Evolutionary conservation across 352 stramenopile species (phyloP), one percentile per base, ranked within the genome.

Genomic region (Phytophthora multivora): DNA sequence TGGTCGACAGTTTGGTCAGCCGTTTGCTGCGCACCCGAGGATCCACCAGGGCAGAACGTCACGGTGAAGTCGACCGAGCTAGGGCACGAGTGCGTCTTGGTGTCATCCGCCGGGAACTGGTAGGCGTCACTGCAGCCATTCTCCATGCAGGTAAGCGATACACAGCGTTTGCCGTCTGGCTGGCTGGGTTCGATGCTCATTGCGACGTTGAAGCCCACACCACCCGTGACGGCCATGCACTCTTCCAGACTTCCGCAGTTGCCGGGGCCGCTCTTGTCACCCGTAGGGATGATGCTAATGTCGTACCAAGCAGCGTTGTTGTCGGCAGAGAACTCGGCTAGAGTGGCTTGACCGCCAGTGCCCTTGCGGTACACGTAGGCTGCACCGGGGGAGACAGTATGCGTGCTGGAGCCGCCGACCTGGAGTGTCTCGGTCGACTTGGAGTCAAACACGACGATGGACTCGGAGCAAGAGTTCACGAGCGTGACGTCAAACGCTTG

Each of bases 281-380:
- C 73, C 5, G 83, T 90, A 9, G 83, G 83, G 69, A 92, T 90
- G 58, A 88, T 92, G 39, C 77, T 89, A 68, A 92, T 90, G 49
- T 90, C 83, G 64, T 77, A 92, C 80, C 83, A 92, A 13, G 72
- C 65, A 31, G 59, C 67, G 28, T 70, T 73, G 38, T 69, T 72
- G 43, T 86, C 77, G 3, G 66, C 73, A 15, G 83, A 90, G 48
- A 92, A 92, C 60, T 91, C 83, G 28, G 80, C 80, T 39, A 90
- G 48, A 1, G 80, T 90, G 0, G 80, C 80, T 43, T 90, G 80
- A 8, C 63, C 66, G 23, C 60, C 68, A 5, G 47, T 75, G 46
- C 63, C 64, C 69, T 81, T 72, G 66, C 80, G 80, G 66, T 78
- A 90, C 19, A 79, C 62, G 62, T 78, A 66, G 16, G 75, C 69